Conservation (phyloP, 768 basidiomycete species). For the Rhizopogon vesiculosus region DNA sequence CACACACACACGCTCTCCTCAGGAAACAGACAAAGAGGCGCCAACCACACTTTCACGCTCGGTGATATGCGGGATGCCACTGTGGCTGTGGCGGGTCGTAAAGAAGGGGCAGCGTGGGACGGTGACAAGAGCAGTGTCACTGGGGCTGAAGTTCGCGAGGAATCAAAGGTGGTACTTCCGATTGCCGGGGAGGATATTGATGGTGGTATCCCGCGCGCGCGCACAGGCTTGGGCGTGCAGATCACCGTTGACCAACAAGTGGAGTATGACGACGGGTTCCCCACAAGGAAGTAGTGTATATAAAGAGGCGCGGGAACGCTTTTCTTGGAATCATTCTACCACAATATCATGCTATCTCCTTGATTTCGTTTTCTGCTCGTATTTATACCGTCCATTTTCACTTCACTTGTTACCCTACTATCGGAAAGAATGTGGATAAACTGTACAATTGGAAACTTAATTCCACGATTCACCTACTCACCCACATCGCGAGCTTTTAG, state of each 20-base stretch:
- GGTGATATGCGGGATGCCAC: conserved; percentile 53
- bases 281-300: conserved; percentile 12
- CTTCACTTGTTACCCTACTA: not conserved
- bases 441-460: not conserved
- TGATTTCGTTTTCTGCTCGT: not conserved
- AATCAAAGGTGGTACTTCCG: conserved; percentile 31
- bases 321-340: not conserved
- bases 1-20: conserved; percentile 35
- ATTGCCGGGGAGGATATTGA: conserved; percentile 27
- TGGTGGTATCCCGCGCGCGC: conserved; percentile 8
- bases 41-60: conserved; percentile 33
- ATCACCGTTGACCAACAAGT: conserved; percentile 55
- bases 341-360: not conserved
- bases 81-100: conserved; percentile 40
- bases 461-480: no score
- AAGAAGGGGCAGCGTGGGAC: conserved; percentile 37
- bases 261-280: conserved; percentile 37
- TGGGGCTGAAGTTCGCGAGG: conserved; percentile 22
- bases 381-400: not conserved
- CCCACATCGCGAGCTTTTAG: no score
- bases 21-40: conserved; percentile 22
- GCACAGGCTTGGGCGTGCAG: conserved; percentile 42
- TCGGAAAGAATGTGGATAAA: not conserved
- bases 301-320: not conserved
- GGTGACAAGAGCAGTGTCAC: conserved; percentile 38